Conservation (phyloP, 345 rosid genomes). For the Populus davidiana region DNA sequence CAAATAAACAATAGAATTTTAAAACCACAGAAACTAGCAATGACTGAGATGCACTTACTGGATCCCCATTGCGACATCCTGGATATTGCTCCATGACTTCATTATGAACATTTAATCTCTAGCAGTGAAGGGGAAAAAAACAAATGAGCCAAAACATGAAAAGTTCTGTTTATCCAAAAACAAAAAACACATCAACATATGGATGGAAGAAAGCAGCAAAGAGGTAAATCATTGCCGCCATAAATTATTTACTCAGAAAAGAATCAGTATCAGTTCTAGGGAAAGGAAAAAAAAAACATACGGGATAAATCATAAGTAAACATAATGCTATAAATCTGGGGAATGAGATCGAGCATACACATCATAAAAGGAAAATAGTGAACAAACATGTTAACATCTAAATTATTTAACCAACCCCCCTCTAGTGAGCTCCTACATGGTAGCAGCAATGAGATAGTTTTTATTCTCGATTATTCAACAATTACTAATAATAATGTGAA, state of each 20-base stretch:
- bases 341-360: neutral
- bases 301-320: no score
- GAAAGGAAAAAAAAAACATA: no score
- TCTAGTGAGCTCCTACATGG: neutral
- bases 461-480: no score
- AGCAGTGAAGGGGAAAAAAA: neutral
- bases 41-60: conserved; percentile 30
- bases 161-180: neutral
- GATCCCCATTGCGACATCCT: conserved; percentile 24
- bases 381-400: neutral
- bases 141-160: neutral
- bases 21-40: neutral
- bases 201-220: neutral
- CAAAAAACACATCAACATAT: neutral
- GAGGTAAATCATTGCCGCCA: neutral
- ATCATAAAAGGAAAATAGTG: neutral
- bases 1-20: neutral
- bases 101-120: conserved; percentile 9
- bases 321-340: neutral
- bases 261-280: neutral
- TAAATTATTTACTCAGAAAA: neutral
- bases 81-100: conserved; percentile 15
- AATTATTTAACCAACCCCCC: neutral
- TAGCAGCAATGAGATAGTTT: no score
- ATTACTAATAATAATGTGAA: neutral